Evolutionary conservation across 2,329 filamentous ascomycete genomes (phyloP), one percentile per base, ranked within the genome.

Genomic region (Pestalotiopsis sp.): DNA sequence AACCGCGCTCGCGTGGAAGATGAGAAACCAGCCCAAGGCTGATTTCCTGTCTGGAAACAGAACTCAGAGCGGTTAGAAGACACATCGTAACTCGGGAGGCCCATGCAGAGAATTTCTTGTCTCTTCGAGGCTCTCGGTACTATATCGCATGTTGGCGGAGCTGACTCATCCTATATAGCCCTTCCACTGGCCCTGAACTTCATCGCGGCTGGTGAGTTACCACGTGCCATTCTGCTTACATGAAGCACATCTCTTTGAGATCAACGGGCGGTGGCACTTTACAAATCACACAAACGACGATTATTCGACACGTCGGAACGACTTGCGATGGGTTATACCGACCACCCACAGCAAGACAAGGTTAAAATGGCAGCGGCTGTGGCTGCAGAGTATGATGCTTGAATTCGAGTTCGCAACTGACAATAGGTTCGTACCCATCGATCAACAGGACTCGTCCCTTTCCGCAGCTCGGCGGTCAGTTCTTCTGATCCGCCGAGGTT

Each of bases 181-280:
- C 82, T 94, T 72, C 93, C 93, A 74, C 83, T 96, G 80, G 92
- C 93, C 79, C 85, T 96, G 78, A 96, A 96, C 83, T 96, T 96
- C 84, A 92, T 96, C 83, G 93, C 93, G 80, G 93, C 92, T 84
- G 92, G 93, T 96, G 89, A 95, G 93, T 95, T 81, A 80, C 80
- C 78, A 78, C 77, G 76, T 70, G 71, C 67, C 70, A 67, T 73
- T 71, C 73, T 71, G 72, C 72, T 71, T 69, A 67, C 65, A 67
- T 71, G 65, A 73, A 69, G 70, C 74, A 71, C 71, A 71, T 75
- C 73, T 73, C 70, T 74, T 78, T 74, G 74, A 84, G 81, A 83
- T 82, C 79, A 35, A 82, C 84, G 85, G 89, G 90, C 89, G 89
- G 89, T 86, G 88, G 88, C 87, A 85, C 81, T 76, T 52, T 44